Base-by-base conservation (phyloP, 2,329 filamentous ascomycete genomes). In the Sporothrix pallida region DNA sequence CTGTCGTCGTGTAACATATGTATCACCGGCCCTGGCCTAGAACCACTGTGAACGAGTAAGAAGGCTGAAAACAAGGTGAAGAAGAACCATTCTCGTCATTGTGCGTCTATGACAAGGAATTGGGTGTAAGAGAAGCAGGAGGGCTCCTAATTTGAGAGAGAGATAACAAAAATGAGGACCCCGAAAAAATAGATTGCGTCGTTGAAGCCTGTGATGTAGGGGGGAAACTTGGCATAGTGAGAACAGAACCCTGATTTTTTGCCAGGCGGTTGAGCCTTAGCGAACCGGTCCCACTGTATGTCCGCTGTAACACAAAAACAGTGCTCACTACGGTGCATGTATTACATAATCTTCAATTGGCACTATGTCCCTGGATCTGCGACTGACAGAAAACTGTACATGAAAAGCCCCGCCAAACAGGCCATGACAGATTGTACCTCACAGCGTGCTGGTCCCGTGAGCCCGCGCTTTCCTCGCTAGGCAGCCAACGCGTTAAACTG, bases 401-500 rank as follows among this genome's bases (percentile, higher is more conserved):
- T 54, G 52, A 20, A 20, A 20, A 23, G 52, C 20, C 52, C 52
- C 52, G 9, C 52, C 23, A 56, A 56, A 6, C 20, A 31, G 5
- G 2, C 23, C 17, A 9, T 26, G 23, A 13, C 20, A 56, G 20
- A 56, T 4, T 23, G 54, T 37, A 37, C 31, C 31, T 37, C 31
- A 37, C 31, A 52, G 46, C 46, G n/a, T 60, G 67, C 37, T 44
- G 72, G 73, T 74, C 74, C 71, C 74, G 74, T 75, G 74, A 74
- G 67, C 56, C 74, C 74, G 74, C 74, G 74, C 67, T 52, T 54
- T 56, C 17, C 44, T 42, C 37, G 46, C 72, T 68, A 74, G 73
- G 74, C 74, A 75, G 74, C 74, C 73, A 69, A 70, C 74, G 74
- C 73, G 65, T 71, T 54, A 44, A 56, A 17, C 68, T 50, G 44